These are phyloP conservation scores for Acanthamoeba rhysodes DNA, from an alignment of 208 protist species.

Conservation along the genomic window DNA sequence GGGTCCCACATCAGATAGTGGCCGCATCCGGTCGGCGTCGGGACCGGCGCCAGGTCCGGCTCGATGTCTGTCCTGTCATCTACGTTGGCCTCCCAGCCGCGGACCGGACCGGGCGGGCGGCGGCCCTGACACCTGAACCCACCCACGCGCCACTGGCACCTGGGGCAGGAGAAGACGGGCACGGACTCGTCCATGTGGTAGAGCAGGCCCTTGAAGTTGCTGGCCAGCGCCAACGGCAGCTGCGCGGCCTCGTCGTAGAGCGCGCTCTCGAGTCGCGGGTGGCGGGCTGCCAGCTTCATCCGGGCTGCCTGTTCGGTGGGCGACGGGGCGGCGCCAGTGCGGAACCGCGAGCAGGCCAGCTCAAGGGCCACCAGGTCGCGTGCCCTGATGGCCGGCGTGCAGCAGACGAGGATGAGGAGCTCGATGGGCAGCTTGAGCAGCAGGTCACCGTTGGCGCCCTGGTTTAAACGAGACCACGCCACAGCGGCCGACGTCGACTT, in stretches of 20 bases:
- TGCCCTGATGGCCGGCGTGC: background rate
- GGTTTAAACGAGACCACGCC: too few relatives aligned
- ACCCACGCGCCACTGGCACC: conserved; percentile 2
- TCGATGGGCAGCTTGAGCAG: background rate
- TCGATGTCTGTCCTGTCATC: background rate
- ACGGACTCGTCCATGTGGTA: background rate
- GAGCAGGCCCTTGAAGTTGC: conserved; percentile 25
- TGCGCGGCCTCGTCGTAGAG: background rate
- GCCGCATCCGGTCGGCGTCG: background rate
- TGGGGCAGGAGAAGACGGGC: background rate
- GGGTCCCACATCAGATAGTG: background rate
- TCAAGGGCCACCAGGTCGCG: conserved; percentile 4
- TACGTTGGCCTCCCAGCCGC: background rate
- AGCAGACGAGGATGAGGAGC: background rate
- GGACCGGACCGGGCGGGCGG: background rate
- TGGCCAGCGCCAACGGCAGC: background rate
- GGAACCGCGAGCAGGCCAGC: conserved; percentile 7
- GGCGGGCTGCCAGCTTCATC: background rate
- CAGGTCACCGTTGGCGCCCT: too few relatives aligned
- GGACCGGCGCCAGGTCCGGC: background rate
- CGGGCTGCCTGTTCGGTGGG: conserved; percentile 12
- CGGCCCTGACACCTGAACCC: conserved; percentile 32
- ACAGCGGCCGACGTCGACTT: too few relatives aligned
- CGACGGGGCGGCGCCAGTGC: background rate
- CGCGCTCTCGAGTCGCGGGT: background rate